Conservation (phyloP, 805 yeast genomes). For the Starmerella vaccinii region DNA sequence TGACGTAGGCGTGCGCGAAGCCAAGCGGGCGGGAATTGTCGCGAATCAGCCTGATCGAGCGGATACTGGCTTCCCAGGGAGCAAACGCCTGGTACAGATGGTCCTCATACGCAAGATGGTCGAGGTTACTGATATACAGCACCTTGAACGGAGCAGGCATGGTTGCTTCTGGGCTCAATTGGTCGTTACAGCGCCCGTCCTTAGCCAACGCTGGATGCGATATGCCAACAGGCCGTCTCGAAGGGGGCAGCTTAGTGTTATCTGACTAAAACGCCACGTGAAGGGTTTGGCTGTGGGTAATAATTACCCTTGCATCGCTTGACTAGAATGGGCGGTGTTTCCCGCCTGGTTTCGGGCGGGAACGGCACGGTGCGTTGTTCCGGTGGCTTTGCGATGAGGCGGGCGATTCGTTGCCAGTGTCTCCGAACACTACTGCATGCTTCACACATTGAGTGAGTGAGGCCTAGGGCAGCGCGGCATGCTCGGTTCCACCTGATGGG, state of each 20-base stretch:
- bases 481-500: no score
- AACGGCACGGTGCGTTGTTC: no score
- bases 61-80: slow-evolving; percentile 14
- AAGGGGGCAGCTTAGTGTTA: background rate
- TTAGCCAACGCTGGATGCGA: background rate
- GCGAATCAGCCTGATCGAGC: slow-evolving; percentile 19
- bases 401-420: no score
- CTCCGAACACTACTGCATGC: no score
- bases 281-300: background rate
- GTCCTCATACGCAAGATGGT: slow-evolving; percentile 19
- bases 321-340: background rate
- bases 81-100: slow-evolving; percentile 23
- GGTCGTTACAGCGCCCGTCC: slow-evolving; percentile 2
- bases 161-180: slow-evolving; percentile 1
- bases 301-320: background rate
- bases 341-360: background rate
- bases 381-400: no score
- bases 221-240: background rate
- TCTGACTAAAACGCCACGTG: slow-evolving; percentile 1
- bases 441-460: no score
- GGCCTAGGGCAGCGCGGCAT: no score
- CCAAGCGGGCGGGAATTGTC: slow-evolving; percentile 19
- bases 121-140: slow-evolving; percentile 25
- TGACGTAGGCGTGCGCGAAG: slow-evolving; percentile 21
- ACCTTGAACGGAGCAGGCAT: slow-evolving; percentile 12